Conservation (phyloP, 495 filamentous ascomycete genomes). For the Penicillium parvum region DNA sequence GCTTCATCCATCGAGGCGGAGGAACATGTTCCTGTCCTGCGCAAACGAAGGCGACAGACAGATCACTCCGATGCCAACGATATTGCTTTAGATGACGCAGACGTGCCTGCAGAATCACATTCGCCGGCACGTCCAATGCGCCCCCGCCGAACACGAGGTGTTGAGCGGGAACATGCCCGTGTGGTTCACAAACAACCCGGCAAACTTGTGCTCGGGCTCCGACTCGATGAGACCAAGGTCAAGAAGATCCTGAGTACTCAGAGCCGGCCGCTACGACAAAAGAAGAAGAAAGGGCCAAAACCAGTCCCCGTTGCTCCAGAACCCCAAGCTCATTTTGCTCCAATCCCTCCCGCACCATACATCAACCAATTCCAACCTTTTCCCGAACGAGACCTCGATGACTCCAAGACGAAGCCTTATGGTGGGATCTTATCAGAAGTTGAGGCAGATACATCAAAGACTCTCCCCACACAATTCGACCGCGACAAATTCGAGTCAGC, state of each 20-base stretch:
- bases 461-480: conserved; percentile 73
- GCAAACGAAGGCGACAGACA: conserved; percentile 42
- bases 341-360: conserved; percentile 48
- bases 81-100: conserved; percentile 15
- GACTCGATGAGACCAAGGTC: conserved; percentile 55
- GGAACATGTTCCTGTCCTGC: conserved; percentile 43
- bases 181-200: conserved; percentile 33
- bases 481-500: conserved; percentile 82
- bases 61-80: conserved; percentile 22
- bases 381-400: conserved; percentile 81
- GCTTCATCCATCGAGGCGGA: conserved; percentile 53
- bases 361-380: conserved; percentile 72
- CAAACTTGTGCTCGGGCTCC: conserved; percentile 56
- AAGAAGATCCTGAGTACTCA: conserved; percentile 49
- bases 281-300: conserved; percentile 36
- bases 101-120: conserved; percentile 14
- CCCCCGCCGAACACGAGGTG: conserved; percentile 33
- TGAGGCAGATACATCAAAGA: conserved; percentile 87
- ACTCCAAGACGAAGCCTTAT: conserved; percentile 88
- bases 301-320: conserved; percentile 31
- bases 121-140: conserved; percentile 30
- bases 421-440: conserved; percentile 85
- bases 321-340: conserved; percentile 43
- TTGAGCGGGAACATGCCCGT: conserved; percentile 34
- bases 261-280: conserved; percentile 26